phyloP scores from a whole-genome alignment of 140 eudicot genomes.

The Senecio squalidus region DNA sequence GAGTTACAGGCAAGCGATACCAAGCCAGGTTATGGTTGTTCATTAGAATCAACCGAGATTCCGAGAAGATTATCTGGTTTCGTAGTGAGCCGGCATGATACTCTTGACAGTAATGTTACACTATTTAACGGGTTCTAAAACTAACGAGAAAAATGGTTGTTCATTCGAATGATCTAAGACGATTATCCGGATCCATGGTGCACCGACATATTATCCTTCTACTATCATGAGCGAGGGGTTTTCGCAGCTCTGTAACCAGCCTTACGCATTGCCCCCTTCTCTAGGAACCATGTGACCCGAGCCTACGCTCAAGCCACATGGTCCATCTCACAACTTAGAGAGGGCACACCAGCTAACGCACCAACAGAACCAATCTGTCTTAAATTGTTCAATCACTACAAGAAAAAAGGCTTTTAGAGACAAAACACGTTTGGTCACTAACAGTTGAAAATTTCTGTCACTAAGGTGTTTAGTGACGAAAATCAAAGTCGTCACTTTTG shows the following conservation, averaged over 20 bases:
- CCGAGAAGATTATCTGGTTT: too few relatives aligned
- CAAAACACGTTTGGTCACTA: too few relatives aligned
- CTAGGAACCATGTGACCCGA: constrained; percentile 17
- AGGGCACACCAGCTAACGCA: neutral
- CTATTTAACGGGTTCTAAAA: too few relatives aligned
- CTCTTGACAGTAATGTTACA: too few relatives aligned
- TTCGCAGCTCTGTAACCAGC: constrained; percentile 39
- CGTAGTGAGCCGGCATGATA: too few relatives aligned
- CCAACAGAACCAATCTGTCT: neutral
- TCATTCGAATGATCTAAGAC: neutral
- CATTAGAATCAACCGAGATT: too few relatives aligned
- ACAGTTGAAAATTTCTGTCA: too few relatives aligned
- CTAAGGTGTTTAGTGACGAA: too few relatives aligned
- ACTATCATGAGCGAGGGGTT: constrained; percentile 28
- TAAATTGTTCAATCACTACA: neutral
- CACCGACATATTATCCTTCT: constrained; percentile 28
- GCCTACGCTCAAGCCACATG: constrained; percentile 22
- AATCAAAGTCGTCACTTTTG: too few relatives aligned
- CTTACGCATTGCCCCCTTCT: constrained; percentile 32
- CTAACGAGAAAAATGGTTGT: constrained; percentile 14
- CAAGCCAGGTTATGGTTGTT: too few relatives aligned
- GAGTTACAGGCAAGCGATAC: too few relatives aligned
- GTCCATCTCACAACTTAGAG: neutral
- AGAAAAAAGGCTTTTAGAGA: too few relatives aligned
- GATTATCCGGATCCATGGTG: neutral